phyloP scores from a whole-genome alignment of 116 monocot genomes.

The Cymodocea nodosa region DNA sequence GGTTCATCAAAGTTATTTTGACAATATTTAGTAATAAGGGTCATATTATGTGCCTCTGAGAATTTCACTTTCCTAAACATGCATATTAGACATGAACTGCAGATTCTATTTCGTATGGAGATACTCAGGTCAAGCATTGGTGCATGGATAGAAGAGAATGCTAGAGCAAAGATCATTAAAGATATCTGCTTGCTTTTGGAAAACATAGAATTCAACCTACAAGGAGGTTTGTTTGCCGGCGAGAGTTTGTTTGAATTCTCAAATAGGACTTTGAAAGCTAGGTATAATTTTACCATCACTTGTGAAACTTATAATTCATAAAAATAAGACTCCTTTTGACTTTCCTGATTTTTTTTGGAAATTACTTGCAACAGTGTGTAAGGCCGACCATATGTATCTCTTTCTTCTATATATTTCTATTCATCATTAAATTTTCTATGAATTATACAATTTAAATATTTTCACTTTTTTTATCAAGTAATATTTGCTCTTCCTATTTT shows the following conservation, averaged over 20 bases:
- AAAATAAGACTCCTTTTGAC: background rate
- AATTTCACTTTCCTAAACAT: constrained; percentile 27
- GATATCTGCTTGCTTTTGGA: constrained; percentile 78
- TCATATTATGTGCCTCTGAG: background rate
- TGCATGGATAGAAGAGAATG: constrained; percentile 23
- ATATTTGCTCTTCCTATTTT: too few relatives aligned
- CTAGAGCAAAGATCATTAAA: constrained; percentile 47
- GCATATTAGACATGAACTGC: constrained; percentile 65
- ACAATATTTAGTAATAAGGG: background rate
- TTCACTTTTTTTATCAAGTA: too few relatives aligned
- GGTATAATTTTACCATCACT: constrained; percentile 26
- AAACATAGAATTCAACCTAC: constrained; percentile 74
- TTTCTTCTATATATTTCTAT: too few relatives aligned
- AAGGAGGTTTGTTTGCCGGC: constrained; percentile 47
- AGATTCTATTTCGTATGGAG: constrained; percentile 93
- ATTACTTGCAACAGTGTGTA: too few relatives aligned
- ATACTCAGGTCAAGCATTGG: constrained; percentile 45
- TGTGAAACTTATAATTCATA: background rate
- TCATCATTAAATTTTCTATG: too few relatives aligned
- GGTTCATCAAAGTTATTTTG: background rate
- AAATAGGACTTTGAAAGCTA: constrained; percentile 66
- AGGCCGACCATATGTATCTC: too few relatives aligned
- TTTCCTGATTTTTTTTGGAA: too few relatives aligned
- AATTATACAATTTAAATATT: too few relatives aligned
- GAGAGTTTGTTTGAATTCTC: constrained; percentile 74